Percentiles rank a stretch among this genome's conserved stretches.
These are phyloP conservation scores for Podospora conica DNA, from an alignment of 495 filamentous ascomycete genomes.

Conservation along the genomic window DNA sequence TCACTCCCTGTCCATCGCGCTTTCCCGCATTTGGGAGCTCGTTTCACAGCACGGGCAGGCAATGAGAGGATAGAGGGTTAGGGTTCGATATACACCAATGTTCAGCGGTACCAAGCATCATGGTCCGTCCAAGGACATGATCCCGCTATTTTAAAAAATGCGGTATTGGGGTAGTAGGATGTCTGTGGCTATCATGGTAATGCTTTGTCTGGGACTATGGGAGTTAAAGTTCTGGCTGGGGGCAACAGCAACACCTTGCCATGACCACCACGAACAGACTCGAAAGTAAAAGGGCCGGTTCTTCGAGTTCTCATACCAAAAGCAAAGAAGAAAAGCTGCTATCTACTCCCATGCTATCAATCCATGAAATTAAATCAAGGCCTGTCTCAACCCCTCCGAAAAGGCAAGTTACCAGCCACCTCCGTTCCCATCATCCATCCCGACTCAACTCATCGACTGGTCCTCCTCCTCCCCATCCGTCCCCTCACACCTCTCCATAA, in stretches of 20 bases:
- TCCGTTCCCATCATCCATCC: background rate
- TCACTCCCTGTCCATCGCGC: background rate
- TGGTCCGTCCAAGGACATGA: too few relatives aligned
- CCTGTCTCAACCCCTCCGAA: background rate
- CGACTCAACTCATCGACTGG: background rate
- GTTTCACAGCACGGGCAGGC: too few relatives aligned
- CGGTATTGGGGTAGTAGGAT: too few relatives aligned
- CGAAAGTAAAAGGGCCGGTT: background rate
- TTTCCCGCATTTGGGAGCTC: too few relatives aligned
- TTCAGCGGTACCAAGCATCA: too few relatives aligned
- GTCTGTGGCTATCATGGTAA: too few relatives aligned
- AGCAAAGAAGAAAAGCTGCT: background rate
- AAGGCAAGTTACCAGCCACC: background rate
- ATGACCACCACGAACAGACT: background rate
- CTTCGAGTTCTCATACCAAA: background rate
- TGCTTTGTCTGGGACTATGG: too few relatives aligned
- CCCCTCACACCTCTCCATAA: slow-evolving; percentile 38
- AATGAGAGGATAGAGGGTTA: background rate
- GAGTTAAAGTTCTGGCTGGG: background rate
- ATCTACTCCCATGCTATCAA: background rate
- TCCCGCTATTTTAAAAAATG: background rate
- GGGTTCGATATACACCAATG: background rate
- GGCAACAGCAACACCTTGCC: background rate
- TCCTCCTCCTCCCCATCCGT: slow-evolving; percentile 29
- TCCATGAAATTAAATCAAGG: background rate